Percentiles rank a stretch among this genome's conserved stretches.
Evolutionary conservation across 768 basidiomycete genomes (phyloP).

Genomic region (Amanita polypyramis): DNA sequence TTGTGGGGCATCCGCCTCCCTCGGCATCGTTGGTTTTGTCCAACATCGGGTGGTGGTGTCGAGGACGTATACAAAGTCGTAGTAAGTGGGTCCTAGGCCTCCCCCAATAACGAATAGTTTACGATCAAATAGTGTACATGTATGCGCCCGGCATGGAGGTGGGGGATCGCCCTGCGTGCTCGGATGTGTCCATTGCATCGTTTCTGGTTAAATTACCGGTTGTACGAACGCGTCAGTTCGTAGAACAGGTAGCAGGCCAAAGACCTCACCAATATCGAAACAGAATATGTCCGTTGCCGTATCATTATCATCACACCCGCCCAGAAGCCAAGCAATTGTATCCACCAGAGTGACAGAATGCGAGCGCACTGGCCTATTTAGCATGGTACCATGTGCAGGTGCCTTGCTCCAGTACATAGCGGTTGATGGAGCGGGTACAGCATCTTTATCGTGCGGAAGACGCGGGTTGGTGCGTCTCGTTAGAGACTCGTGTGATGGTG

Average conservation of each 20-base stretch:
- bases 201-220: conserved; percentile 38
- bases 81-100: conserved; percentile 74
- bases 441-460: conserved; percentile 51
- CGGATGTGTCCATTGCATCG: conserved; percentile 82
- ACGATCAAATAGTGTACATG: conserved; percentile 72
- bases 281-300: conserved; percentile 70
- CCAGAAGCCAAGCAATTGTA: conserved; percentile 76
- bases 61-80: conserved; percentile 72
- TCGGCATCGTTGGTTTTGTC: conserved; percentile 35
- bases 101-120: conserved; percentile 82
- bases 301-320: conserved; percentile 78
- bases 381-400: conserved; percentile 63
- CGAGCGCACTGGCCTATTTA: conserved; percentile 62
- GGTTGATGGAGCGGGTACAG: conserved; percentile 53
- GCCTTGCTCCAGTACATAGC: conserved; percentile 83
- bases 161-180: conserved; percentile 70
- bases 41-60: conserved; percentile 69
- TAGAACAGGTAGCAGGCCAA: neutral
- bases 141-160: conserved; percentile 80
- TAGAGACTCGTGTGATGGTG: conserved; percentile 10
- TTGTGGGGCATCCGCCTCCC: conserved; percentile 14
- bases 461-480: conserved; percentile 41
- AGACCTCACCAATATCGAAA: conserved; percentile 65
- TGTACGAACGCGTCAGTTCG: neutral
- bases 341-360: conserved; percentile 83